Evolutionary conservation across 176 grass and related monocot species (phyloP).

Genomic region (Oryza rufipogon): DNA sequence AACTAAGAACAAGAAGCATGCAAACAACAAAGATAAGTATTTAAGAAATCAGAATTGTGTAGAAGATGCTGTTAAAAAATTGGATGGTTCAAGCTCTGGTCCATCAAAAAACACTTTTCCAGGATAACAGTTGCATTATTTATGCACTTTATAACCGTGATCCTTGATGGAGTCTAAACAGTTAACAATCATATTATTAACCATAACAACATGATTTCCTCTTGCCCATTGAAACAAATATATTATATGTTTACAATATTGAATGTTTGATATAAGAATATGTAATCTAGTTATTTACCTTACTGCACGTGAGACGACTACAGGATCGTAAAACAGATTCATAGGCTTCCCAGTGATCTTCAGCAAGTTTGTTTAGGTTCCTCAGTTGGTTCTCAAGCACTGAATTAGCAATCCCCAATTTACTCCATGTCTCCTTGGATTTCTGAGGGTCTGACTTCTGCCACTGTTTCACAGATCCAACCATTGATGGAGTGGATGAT

Average conservation of each 20-base stretch:
- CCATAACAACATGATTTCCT: background rate
- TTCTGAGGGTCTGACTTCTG: slow-evolving; percentile 80
- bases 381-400: slow-evolving; percentile 70
- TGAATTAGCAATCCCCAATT: slow-evolving; percentile 69
- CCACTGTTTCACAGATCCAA: slow-evolving; percentile 89
- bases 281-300: slow-evolving; percentile 51
- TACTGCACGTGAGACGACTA: slow-evolving; percentile 48
- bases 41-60: slow-evolving; percentile 12
- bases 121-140: background rate
- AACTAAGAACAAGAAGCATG: background rate
- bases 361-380: slow-evolving; percentile 68
- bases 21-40: background rate
- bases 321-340: slow-evolving; percentile 57
- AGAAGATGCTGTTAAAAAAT: background rate
- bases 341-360: slow-evolving; percentile 61
- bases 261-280: background rate
- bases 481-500: slow-evolving; percentile 95
- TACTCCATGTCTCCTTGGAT: slow-evolving; percentile 77
- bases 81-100: background rate
- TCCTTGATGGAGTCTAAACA: background rate
- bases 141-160: background rate
- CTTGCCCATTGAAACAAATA: background rate
- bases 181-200: background rate
- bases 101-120: background rate
- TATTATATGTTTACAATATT: background rate